Evolutionary conservation across 805 yeast genomes (phyloP).

Genomic region (Lachancea sp.): DNA sequence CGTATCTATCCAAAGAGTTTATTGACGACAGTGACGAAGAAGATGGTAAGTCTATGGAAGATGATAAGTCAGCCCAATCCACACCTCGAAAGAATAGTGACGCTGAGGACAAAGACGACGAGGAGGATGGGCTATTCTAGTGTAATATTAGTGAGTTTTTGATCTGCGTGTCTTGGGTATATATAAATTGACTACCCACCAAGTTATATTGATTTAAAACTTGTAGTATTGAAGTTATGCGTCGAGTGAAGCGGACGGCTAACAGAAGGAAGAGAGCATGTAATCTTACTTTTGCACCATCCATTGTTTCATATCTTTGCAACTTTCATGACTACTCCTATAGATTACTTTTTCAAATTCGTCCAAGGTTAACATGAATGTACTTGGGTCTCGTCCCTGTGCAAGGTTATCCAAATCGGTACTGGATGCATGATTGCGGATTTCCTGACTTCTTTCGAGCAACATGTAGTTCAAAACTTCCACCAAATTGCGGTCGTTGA

Average conservation of each 20-base stretch:
- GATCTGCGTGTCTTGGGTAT: not conserved
- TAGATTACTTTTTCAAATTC: conserved; percentile 64
- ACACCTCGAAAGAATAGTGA: conserved; percentile 13
- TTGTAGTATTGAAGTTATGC: not conserved
- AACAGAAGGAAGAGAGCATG: not conserved
- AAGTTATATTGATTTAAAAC: not conserved
- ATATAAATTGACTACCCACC: not conserved
- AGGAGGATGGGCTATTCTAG: not conserved
- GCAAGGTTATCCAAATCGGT: conserved; percentile 23
- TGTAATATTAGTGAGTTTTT: too few species aligned
- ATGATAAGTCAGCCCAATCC: conserved; percentile 22
- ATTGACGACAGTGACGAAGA: conserved; percentile 42
- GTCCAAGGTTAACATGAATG: conserved; percentile 61
- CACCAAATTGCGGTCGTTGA: conserved; percentile 57
- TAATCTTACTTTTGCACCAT: conserved; percentile 12
- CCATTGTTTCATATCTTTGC: conserved; percentile 42
- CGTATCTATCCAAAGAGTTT: conserved; percentile 34
- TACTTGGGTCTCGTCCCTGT: conserved; percentile 10
- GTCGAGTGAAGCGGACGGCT: not conserved
- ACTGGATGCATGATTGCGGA: conserved; percentile 57
- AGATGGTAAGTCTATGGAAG: conserved; percentile 12
- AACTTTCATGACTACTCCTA: conserved; percentile 46
- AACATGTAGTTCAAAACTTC: conserved; percentile 47
- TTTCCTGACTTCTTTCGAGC: conserved; percentile 58
- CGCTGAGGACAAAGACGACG: conserved; percentile 15